These are phyloP conservation scores for Auricularia sp. DNA, from an alignment of 768 basidiomycete species.

Conservation along the genomic window DNA sequence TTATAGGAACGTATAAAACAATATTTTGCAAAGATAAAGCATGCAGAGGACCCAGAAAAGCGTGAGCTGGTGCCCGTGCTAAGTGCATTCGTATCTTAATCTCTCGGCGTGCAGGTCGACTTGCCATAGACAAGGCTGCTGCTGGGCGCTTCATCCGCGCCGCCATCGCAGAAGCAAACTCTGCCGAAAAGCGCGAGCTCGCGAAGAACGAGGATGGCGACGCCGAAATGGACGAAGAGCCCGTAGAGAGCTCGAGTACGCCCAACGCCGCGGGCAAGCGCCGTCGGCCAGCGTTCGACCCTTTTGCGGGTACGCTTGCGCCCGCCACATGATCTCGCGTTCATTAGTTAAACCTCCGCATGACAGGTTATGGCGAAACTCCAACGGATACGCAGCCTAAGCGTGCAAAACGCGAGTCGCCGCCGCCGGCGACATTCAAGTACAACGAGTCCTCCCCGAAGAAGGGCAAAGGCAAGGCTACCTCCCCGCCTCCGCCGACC, in stretches of 20 bases:
- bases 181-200: neutral
- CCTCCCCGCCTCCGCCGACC: neutral
- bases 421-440: neutral
- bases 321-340: neutral
- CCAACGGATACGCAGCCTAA: neutral
- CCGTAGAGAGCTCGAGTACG: slow-evolving; percentile 7
- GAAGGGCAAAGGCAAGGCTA: neutral
- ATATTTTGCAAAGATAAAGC: slow-evolving; percentile 76
- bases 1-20: slow-evolving; percentile 58
- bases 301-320: slow-evolving; percentile 47
- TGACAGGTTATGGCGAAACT: slow-evolving; percentile 10
- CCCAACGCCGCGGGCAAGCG: slow-evolving; percentile 26
- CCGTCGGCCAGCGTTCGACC: slow-evolving; percentile 46
- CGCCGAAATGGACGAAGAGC: slow-evolving; percentile 21
- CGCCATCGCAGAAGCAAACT: slow-evolving; percentile 57
- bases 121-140: slow-evolving; percentile 63
- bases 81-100: neutral
- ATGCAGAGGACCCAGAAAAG: slow-evolving; percentile 56
- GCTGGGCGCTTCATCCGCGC: slow-evolving; percentile 77
- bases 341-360: slow-evolving; percentile 5
- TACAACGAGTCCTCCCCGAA: neutral
- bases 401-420: neutral
- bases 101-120: slow-evolving; percentile 21
- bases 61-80: slow-evolving; percentile 27
- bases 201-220: neutral